Evolutionary conservation across 2,329 filamentous ascomycete species (phyloP), one percentile per base, ranked within the genome.

Genomic region (Hymenoscyphus albidus): DNA sequence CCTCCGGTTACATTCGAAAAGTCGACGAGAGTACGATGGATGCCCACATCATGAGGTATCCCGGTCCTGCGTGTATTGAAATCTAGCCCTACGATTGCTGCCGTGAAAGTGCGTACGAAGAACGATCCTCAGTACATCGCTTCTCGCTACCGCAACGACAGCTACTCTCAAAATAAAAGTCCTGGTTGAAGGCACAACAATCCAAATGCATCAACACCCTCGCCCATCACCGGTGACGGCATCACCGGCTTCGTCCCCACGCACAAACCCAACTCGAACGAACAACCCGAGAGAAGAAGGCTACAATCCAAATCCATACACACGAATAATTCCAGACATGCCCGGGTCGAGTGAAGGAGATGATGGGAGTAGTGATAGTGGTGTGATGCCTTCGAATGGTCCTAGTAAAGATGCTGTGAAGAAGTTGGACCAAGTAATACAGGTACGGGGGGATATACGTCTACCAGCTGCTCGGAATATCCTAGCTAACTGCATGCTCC

Each of bases 371-470:
- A 79, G 79, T 35, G 73, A 74, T 68, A 71, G 70, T 59, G 70
- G 67, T 73, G 81, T 80, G 12, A 77, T 81, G 63, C 74, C 77
- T 56, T 74, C 80, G 55, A 77, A 73, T 32, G 80, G 81, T 32
- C 84, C 85, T 58, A 86, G 84, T 62, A 84, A 82, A 71, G 91
- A 94, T 70, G 86, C 87, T 5, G 79, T 89, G 76, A 86, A 84
- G 78, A 95, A 95, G 80, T 82, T 97, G 71, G 95, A 96, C 77
- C 93, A 97, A 79, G 95, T 98, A 74, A 88, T 97, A 72, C 92
- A 95, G 85, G 93, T 96, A 80, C 67, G 66, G 44, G 44, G 44
- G 44, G 5, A 27, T 51, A 9, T 22, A 27, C 18, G 1, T 51
- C 9, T 9, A 13, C 7, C 44, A 13, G 44, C n/a, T 22, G 27